These are phyloP conservation scores for Cubamyces sp. DNA, from an alignment of 768 basidiomycete species.

Conservation along the genomic window DNA sequence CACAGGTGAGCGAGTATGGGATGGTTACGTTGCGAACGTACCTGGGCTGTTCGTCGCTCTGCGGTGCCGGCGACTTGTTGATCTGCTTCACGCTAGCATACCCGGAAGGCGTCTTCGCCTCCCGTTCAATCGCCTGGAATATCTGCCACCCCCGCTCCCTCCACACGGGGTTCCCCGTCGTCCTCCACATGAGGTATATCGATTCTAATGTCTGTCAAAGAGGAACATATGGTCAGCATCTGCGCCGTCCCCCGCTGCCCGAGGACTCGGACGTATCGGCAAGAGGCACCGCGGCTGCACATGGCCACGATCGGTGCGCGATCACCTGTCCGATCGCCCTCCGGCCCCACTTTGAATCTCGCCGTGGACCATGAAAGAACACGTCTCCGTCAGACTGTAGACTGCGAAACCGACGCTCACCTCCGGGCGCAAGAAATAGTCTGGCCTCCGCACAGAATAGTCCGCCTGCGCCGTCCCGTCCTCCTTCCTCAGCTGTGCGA, in stretches of 20 bases:
- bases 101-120: conserved; percentile 61
- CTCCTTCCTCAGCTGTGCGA: conserved; percentile 38
- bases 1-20: background rate
- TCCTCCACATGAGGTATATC: conserved; percentile 70
- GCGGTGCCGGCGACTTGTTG: conserved; percentile 41
- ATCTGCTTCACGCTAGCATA: conserved; percentile 63
- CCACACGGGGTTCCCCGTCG: conserved; percentile 71
- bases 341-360: too few relatives aligned
- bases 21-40: conserved; percentile 33
- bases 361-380: background rate
- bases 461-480: conserved; percentile 40
- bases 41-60: conserved; percentile 76
- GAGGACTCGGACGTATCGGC: background rate
- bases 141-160: conserved; percentile 72
- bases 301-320: too few relatives aligned
- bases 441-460: conserved; percentile 49
- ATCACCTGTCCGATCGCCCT: too few relatives aligned
- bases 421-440: conserved; percentile 73
- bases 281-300: background rate
- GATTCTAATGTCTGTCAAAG: conserved; percentile 68
- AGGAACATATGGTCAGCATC: background rate
- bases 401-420: conserved; percentile 41
- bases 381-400: background rate
- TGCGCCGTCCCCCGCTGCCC: too few relatives aligned
- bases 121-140: conserved; percentile 65